Base-by-base conservation (phyloP, 2,329 filamentous ascomycete genomes). In the Colletotrichum cordylinicola region DNA sequence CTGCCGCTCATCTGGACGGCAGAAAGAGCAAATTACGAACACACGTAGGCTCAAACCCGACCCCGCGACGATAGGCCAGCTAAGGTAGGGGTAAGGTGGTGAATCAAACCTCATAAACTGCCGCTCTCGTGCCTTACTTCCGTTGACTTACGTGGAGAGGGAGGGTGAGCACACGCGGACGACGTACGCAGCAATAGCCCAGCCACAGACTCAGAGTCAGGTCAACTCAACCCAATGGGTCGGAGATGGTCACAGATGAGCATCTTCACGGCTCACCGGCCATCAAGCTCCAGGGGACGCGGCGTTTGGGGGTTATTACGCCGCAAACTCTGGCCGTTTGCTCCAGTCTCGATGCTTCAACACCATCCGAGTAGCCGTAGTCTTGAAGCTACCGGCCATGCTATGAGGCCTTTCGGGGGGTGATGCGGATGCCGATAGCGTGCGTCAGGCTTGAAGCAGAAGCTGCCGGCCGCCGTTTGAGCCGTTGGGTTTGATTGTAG, bases 291-390 rank as follows among this genome's bases (percentile, higher is more conserved):
- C 33, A 29, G 48, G 72, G 55, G 43, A 29, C 35, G 43, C 43
- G 35, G 60, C 56, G 72, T 71, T 70, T 66, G 60, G 31, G 24
- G 31, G 67, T 33, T n/a, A 75, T 72, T 72, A 27, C 73, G 56
- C 39, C 24, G 69, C 39, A 67, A 67, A 62, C 33, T 58, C 35
- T 67, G 55, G 73, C 43, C 62, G 55, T 31, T 31, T 52, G 24
- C 37, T 64, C 55, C 39, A 72, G 52, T 37, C 43, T 62, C 13
- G 55, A 64, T 65, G 62, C 69, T 52, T 56, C 62, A 24, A 21
- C 67, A 48, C 7, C 55, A 52, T 70, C 67, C 67, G 56, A 48
- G 24, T 62, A 62, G n/a, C 56, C 67, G 67, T 67, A 56, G 43
- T 43, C 29, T 33, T 64, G 21, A 21, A 43, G 33, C 61, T 64